Evolutionary conservation across 352 stramenopile genomes (phyloP).

Genomic region (Globisporangium radiosum): DNA sequence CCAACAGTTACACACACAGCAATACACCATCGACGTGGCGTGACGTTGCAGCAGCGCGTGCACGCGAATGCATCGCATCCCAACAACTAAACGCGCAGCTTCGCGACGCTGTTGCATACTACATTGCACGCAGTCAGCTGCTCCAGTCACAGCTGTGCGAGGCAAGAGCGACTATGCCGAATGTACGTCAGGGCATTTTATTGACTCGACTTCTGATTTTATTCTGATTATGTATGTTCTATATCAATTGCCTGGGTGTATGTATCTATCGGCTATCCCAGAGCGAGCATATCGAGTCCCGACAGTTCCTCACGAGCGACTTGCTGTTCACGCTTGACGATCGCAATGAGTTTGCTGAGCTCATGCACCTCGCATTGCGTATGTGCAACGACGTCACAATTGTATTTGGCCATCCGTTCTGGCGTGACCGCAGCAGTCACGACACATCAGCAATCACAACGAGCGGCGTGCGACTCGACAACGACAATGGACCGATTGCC

Average conservation of each 20-base stretch:
- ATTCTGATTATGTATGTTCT: too few relatives aligned
- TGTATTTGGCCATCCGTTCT: background rate
- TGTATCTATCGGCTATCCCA: too few relatives aligned
- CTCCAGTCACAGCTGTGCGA: too few relatives aligned
- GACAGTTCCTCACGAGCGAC: background rate
- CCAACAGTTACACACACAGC: background rate
- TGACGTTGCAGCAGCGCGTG: constrained; percentile 28
- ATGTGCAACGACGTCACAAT: background rate
- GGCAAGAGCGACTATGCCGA: too few relatives aligned
- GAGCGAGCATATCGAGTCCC: too few relatives aligned
- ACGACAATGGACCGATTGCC: background rate
- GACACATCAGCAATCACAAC: too few relatives aligned
- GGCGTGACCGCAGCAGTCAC: background rate
- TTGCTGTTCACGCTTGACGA: background rate
- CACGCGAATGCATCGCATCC: constrained; percentile 25
- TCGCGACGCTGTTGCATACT: constrained; percentile 21
- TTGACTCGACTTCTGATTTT: too few relatives aligned
- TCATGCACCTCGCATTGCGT: background rate
- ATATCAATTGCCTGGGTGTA: too few relatives aligned
- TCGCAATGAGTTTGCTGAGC: background rate
- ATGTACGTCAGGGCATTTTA: too few relatives aligned
- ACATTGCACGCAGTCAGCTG: background rate
- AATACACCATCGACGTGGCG: constrained; percentile 22
- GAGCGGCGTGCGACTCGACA: background rate
- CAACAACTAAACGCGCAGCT: constrained; percentile 38